Evolutionary conservation across 176 grass and related monocot species (phyloP).

Genomic region (Ensete ventricosum): DNA sequence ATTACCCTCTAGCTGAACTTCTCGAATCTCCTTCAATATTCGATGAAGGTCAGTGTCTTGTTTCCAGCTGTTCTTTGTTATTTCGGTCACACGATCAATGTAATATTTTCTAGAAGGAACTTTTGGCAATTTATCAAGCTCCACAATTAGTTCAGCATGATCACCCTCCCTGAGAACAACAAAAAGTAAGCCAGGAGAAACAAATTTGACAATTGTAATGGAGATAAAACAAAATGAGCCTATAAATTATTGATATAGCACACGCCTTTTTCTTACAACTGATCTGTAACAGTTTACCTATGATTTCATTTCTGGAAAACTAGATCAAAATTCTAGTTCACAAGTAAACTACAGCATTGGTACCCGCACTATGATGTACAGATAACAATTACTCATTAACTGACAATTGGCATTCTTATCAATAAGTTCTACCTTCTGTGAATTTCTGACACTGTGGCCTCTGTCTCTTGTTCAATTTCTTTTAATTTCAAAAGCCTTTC

Average conservation of each 20-base stretch:
- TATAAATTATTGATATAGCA: too few species aligned
- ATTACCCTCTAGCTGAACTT: conserved; percentile 15
- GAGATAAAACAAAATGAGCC: too few species aligned
- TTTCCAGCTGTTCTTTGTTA: conserved; percentile 19
- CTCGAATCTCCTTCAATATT: conserved; percentile 1
- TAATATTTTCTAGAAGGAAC: conserved; percentile 16
- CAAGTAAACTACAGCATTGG: neutral
- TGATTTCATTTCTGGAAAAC: neutral
- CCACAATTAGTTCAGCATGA: conserved; percentile 5
- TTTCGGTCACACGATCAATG: conserved; percentile 14
- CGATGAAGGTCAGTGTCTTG: conserved; percentile 10
- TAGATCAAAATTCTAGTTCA: neutral
- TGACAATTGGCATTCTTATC: neutral
- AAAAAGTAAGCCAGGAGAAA: neutral
- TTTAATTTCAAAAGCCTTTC: conserved; percentile 5
- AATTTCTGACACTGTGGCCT: neutral
- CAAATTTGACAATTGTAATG: too few species aligned
- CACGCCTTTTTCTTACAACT: neutral
- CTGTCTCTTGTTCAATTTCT: neutral
- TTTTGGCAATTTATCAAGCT: conserved; percentile 2
- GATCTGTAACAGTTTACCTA: neutral
- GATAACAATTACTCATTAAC: neutral
- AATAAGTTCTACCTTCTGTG: conserved; percentile 1
- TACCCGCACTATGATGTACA: neutral
- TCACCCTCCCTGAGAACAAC: conserved; percentile 2